Conservation (phyloP, 352 stramenopile genomes). For the Halophytophthora batemanensis region DNA sequence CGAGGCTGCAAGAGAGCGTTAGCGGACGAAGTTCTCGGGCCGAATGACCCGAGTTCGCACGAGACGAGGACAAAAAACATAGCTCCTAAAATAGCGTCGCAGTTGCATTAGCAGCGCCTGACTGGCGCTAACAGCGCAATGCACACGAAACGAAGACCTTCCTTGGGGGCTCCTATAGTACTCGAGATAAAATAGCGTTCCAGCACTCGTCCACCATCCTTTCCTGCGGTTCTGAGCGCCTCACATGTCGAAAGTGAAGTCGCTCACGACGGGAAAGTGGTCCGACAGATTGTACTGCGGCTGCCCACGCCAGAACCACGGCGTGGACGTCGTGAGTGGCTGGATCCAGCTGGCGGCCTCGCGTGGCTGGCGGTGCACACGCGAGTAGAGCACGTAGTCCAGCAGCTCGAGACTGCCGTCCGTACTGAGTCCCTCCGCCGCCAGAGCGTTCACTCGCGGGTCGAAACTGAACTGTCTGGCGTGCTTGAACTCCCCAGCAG, state of each 20-base stretch:
- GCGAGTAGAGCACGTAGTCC: constrained; percentile 71
- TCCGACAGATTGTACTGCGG: constrained; percentile 74
- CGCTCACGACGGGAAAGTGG: constrained; percentile 71
- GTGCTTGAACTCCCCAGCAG: constrained; percentile 31
- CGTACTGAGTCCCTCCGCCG: constrained; percentile 60
- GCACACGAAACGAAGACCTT: constrained; percentile 13
- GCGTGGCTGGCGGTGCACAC: constrained; percentile 49
- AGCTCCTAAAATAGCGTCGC: too few species aligned
- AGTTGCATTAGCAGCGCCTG: too few species aligned
- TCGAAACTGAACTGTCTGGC: constrained; percentile 68
- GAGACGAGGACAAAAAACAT: too few species aligned
- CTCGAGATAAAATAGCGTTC: constrained; percentile 28
- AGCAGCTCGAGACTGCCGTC: constrained; percentile 72
- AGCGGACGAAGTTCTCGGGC: too few species aligned
- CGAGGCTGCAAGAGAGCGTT: too few species aligned
- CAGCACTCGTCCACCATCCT: too few species aligned
- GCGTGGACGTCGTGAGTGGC: constrained; percentile 43
- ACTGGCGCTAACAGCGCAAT: background rate
- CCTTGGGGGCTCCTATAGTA: constrained; percentile 16
- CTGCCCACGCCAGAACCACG: constrained; percentile 61
- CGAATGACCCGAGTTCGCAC: too few species aligned
- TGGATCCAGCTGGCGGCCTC: constrained; percentile 57
- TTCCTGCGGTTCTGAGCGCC: background rate
- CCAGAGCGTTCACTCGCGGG: constrained; percentile 60
- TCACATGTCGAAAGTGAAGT: constrained; percentile 76